Evolutionary conservation across 345 rosid genomes (phyloP).

Genomic region (Leavenworthia alabamica): DNA sequence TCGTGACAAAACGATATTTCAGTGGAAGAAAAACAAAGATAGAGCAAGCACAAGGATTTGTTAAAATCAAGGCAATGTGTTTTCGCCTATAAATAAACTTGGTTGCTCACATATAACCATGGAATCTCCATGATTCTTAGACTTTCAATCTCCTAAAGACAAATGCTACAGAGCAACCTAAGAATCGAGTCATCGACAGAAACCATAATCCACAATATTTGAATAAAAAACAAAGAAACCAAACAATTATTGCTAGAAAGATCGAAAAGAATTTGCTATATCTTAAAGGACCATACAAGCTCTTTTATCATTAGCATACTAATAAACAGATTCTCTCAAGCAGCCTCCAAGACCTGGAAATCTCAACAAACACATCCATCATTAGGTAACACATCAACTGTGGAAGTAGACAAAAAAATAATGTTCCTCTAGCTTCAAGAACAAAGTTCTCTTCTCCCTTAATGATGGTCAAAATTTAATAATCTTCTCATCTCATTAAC

Average conservation of each 20-base stretch:
- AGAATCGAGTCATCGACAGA: neutral
- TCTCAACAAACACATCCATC: constrained; percentile 2
- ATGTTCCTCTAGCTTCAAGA: neutral
- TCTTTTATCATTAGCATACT: neutral
- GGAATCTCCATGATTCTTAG: neutral
- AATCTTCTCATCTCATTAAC: no score
- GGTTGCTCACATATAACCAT: neutral
- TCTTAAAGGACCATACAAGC: neutral
- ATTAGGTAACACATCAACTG: neutral
- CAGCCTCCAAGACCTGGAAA: neutral
- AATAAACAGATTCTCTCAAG: neutral
- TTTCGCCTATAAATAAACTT: neutral
- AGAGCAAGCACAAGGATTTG: neutral
- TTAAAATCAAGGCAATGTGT: neutral
- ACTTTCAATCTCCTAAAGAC: neutral
- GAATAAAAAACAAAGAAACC: neutral
- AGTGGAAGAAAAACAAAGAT: neutral
- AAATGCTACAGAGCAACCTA: neutral
- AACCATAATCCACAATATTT: neutral
- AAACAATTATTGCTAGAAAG: neutral
- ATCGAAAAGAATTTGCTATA: neutral
- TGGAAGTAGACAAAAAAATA: neutral
- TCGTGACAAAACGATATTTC: neutral
- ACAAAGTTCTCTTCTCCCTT: neutral
- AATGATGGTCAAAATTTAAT: neutral